Base-by-base conservation (phyloP, 106 monocot species). In the Acanthochlamys bracteata region DNA sequence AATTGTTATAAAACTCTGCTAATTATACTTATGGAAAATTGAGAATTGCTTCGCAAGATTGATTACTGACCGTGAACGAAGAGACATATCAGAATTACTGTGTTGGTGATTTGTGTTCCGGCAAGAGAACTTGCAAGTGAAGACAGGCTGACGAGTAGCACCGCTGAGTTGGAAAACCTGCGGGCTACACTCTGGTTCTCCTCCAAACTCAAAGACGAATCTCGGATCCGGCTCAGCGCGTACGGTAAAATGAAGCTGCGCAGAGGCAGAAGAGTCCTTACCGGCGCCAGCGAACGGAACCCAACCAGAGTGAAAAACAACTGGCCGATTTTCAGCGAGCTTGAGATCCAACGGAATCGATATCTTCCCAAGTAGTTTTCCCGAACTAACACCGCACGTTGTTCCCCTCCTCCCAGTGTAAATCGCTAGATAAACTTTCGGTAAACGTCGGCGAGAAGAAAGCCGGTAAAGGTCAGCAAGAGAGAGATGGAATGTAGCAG, bases 131-230 rank as follows among this genome's bases (percentile, higher is more conserved):
- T 86, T 90, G 87, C 90, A 90, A 24, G 90, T 87, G 82, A 95
- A 95, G 40, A 90, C 86, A 15, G 95, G 95, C 79, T 95, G 95
- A 59, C 81, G 64, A 68, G 79, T 69, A 22, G 24, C 55, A 0
- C 89, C 90, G 65, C 80, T 74, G 9, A 95, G 72, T 71, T 90
- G 90, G 71, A 90, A 75, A 13, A 95, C 90, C 75, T 87, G 95
- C 39, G 95, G 95, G 59, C 95, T 90, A 70, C 90, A 87, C 78
- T 87, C 87, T 19, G 90, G 90, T 71, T 95, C 84, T 15, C 82
- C 86, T 39, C 75, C 90, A 66, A 95, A 95, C 78, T 95, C 95
- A 53, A 95, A 90, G 23, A 95, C 95, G 66, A 95, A 95, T 23
- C 95, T 51, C 22, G 87, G 87, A 46, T 88, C 87, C 1, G 80